Conservation (phyloP, 2,329 filamentous ascomycete species). For the Lasiodiplodia sp. region DNA sequence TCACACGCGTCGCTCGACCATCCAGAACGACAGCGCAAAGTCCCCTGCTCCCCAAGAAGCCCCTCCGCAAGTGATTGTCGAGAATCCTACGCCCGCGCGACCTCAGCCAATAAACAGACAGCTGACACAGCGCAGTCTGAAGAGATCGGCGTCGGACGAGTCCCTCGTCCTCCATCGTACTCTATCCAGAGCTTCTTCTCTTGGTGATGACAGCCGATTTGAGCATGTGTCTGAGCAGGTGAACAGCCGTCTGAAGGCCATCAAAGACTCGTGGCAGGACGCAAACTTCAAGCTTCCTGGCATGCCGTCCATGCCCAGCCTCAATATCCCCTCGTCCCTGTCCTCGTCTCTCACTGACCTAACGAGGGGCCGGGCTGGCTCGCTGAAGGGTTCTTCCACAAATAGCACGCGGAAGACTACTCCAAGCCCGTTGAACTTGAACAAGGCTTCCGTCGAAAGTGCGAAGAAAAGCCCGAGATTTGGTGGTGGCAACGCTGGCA, state of each 20-base stretch:
- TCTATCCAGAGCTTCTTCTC: conserved; percentile 78
- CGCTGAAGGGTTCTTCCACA: conserved; percentile 12
- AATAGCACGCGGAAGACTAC: conserved; percentile 12
- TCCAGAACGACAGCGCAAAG: conserved; percentile 17
- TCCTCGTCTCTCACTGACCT: conserved; percentile 28
- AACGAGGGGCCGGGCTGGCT: conserved; percentile 14
- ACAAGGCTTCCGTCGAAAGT: not conserved
- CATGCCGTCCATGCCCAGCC: conserved; percentile 53
- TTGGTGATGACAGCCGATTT: conserved; percentile 84
- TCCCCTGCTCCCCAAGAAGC: conserved; percentile 27
- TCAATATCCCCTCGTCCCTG: conserved; percentile 35
- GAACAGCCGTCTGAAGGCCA: conserved; percentile 88
- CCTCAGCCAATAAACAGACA: conserved; percentile 32
- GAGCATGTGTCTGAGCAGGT: conserved; percentile 82
- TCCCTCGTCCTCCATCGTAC: conserved; percentile 76
- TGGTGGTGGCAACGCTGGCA: conserved; percentile 28
- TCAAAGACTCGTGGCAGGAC: conserved; percentile 86
- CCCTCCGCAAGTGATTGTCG: conserved; percentile 23
- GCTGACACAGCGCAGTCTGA: conserved; percentile 47
- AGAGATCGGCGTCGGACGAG: conserved; percentile 76
- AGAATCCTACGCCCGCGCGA: conserved; percentile 5
- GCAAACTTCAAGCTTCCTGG: conserved; percentile 72
- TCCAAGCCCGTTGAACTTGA: conserved; percentile 26
- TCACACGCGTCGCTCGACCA: conserved; percentile 16
- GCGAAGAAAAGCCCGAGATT: conserved; percentile 22